Base-by-base conservation (phyloP, 768 basidiomycete species). In the Neoboletus subvelutipes region DNA sequence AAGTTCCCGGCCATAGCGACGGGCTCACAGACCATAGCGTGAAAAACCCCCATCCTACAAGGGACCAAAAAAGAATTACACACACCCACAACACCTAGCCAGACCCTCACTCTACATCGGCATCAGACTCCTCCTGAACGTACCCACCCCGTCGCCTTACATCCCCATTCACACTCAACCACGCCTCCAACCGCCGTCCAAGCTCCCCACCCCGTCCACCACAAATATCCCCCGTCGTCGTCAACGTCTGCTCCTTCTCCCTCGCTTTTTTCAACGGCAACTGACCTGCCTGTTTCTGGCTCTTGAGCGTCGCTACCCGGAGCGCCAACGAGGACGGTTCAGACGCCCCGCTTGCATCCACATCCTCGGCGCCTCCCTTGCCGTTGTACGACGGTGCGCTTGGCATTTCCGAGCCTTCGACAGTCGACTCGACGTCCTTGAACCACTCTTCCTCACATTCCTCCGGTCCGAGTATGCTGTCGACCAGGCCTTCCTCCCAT, bases 401-500 rank as follows among this genome's bases (percentile, higher is more conserved):
- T 24, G 54, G 53, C 3, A 26, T 57, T 10, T 65, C 65, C 5
- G 61, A 69, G 11, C 57, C 60, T 4, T 60, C 65, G 34, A 59
- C 59, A 2, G 65, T 61, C 22, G 61, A 61, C 26, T 75, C 73
- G 5, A 64, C 63, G 47, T 76, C 77, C 63, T 76, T 77, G 69
- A 87, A 83, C 89, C 88, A 91, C 50, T 87, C 86, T 6, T 82
- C 83, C 63, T 91, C 86, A 48, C 78, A 70, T 20, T 90, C 88
- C 62, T 83, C 86, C 0, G 84, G 80, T 1, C 89, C 90, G 20
- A 93, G 76, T 33, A 92, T 89, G 55, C 83, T 85, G 6, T 85
- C 83, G 1, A 88, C 82, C 18, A 94, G 76, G 0, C 90, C 90
- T 67, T 93, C 91, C 66, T 94, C 91, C 91, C 92, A 94, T 2